Conservation (phyloP, 1,284 basidiomycete species). For the Irpex sp. region DNA sequence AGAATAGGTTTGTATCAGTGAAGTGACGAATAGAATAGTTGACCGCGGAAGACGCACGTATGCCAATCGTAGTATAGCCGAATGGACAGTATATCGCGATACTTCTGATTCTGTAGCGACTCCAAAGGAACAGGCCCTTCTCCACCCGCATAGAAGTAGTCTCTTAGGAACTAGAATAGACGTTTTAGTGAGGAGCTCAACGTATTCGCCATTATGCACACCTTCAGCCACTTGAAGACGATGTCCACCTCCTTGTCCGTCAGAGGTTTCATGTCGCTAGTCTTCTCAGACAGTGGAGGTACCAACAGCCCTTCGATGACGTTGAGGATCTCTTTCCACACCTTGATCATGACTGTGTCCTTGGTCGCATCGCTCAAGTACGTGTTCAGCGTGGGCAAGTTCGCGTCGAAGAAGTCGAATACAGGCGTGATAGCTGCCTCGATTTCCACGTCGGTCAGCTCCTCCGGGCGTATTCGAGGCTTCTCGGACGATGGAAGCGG, state of each 20-base stretch:
- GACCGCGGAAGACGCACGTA: constrained; percentile 50
- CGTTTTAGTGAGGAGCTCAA: constrained; percentile 6
- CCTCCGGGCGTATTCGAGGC: constrained; percentile 67
- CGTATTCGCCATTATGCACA: constrained; percentile 27
- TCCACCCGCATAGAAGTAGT: constrained; percentile 95
- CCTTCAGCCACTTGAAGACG: constrained; percentile 97
- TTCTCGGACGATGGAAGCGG: constrained; percentile 73
- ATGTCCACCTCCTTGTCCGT: constrained; percentile 96
- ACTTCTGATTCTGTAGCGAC: constrained; percentile 93
- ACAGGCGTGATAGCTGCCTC: constrained; percentile 91
- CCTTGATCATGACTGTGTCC: constrained; percentile 88
- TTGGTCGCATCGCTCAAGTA: constrained; percentile 84
- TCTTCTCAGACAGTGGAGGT: constrained; percentile 87
- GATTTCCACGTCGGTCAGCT: constrained; percentile 89
- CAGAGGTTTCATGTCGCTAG: constrained; percentile 88
- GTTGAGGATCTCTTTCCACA: constrained; percentile 95
- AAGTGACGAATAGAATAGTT: constrained; percentile 8
- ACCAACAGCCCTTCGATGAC: constrained; percentile 90
- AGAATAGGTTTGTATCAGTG: constrained; percentile 4
- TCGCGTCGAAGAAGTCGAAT: constrained; percentile 96
- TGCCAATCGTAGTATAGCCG: constrained; percentile 93
- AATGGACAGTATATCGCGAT: constrained; percentile 88
- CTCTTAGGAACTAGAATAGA: constrained; percentile 72
- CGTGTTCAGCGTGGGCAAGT: constrained; percentile 89
- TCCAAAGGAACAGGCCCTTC: constrained; percentile 88